phyloP scores from a whole-genome alignment of 1,284 basidiomycete genomes.

The Pseudozyma thailandica region DNA sequence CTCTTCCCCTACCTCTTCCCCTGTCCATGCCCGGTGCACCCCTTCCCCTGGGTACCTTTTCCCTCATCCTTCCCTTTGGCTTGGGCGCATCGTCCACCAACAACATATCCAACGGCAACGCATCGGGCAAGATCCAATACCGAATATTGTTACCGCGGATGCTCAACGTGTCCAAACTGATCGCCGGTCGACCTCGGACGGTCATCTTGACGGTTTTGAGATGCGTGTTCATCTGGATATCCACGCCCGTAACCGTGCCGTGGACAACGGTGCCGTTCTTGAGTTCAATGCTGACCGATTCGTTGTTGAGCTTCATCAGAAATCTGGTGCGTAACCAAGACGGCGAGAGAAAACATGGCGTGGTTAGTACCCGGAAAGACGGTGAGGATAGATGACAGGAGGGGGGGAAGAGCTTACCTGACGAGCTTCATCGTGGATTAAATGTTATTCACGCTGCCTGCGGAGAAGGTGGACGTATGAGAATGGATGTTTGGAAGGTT shows the following conservation, averaged over 20 bases:
- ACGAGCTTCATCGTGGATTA: slow-evolving; percentile 67
- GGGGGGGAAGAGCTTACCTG: slow-evolving; percentile 36
- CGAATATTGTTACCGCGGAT: slow-evolving; percentile 72
- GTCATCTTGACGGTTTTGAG: slow-evolving; percentile 98
- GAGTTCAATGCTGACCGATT: slow-evolving; percentile 97
- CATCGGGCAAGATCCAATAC: slow-evolving; percentile 95
- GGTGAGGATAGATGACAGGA: background rate
- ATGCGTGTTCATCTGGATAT: slow-evolving; percentile 85
- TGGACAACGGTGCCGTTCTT: slow-evolving; percentile 97
- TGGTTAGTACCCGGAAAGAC: too few species aligned
- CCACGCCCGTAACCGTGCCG: slow-evolving; percentile 87
- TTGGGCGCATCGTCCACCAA: slow-evolving; percentile 97
- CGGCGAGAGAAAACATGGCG: background rate
- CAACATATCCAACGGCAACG: slow-evolving; percentile 92
- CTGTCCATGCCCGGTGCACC: slow-evolving; percentile 47
- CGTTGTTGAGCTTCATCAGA: slow-evolving; percentile 99
- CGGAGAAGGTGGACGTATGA: background rate
- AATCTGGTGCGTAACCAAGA: slow-evolving; percentile 75
- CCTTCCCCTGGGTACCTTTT: slow-evolving; percentile 29
- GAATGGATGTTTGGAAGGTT: background rate
- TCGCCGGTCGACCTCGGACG: slow-evolving; percentile 82
- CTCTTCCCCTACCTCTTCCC: slow-evolving; percentile 57
- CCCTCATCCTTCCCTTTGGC: slow-evolving; percentile 75
- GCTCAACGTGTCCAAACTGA: slow-evolving; percentile 71
- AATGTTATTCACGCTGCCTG: background rate